Conservation (phyloP, 139 green algal genomes). For the Pleodorina starrii region DNA sequence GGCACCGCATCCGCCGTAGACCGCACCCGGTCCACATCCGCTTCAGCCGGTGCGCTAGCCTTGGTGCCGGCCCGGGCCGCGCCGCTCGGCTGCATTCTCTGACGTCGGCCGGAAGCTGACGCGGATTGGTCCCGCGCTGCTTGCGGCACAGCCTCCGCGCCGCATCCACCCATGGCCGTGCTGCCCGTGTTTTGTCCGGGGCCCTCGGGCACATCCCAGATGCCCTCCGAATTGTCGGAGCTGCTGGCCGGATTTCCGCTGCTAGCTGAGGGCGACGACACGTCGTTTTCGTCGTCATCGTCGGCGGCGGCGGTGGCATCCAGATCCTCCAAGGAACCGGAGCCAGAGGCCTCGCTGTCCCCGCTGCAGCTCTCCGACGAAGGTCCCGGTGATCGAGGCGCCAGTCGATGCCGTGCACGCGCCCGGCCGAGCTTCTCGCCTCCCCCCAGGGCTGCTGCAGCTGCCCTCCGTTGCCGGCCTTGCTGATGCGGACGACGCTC, state of each 20-base stretch:
- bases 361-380: not conserved
- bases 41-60: no score
- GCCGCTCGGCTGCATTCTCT: no score
- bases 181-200: not conserved
- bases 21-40: no score
- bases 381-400: no score
- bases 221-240: not conserved
- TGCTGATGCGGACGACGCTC: no score
- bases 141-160: not conserved
- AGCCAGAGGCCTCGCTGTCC: not conserved
- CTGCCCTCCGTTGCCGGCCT: no score
- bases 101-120: not conserved
- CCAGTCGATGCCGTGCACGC: not conserved
- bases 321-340: not conserved
- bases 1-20: no score
- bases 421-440: not conserved
- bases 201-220: not conserved
- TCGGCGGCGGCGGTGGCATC: no score
- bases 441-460: not conserved
- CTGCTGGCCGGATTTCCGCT: not conserved
- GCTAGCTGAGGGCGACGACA: not conserved
- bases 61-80: no score
- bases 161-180: not conserved
- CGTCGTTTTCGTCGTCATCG: not conserved
- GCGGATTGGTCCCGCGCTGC: not conserved